Evolutionary conservation across 2,329 filamentous ascomycete species (phyloP).

Genomic region (Paecilomyces fulvus): DNA sequence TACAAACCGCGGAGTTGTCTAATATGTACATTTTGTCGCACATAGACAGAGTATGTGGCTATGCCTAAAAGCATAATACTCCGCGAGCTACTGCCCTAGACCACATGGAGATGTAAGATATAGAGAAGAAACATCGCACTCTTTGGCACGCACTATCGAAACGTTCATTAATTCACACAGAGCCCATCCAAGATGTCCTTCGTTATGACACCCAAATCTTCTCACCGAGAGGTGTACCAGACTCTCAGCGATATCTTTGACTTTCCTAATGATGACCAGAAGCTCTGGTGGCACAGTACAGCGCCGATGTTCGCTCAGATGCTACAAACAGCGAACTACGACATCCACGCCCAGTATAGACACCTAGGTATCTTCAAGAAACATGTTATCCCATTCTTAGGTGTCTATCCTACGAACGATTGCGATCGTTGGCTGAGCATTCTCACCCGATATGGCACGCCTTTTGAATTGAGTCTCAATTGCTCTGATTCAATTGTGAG

Average conservation of each 20-base stretch:
- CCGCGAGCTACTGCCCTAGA: no score
- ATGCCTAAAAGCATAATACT: no score
- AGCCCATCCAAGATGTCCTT: no score
- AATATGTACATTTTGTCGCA: no score
- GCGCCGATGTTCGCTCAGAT: conserved; percentile 10
- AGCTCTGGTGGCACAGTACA: conserved; percentile 14
- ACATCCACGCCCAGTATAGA: conserved; percentile 10
- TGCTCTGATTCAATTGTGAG: conserved; percentile 6
- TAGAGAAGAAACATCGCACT: no score
- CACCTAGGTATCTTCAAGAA: conserved; percentile 8
- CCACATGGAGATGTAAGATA: no score
- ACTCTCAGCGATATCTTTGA: neutral
- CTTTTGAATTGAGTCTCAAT: conserved; percentile 11
- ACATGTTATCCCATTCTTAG: conserved; percentile 11
- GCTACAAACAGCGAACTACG: conserved; percentile 9
- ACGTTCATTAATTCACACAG: no score
- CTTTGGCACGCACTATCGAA: no score
- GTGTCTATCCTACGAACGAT: conserved; percentile 6
- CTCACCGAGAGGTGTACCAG: no score
- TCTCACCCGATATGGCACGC: conserved; percentile 8
- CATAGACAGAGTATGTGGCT: no score
- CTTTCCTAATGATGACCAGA: conserved; percentile 4
- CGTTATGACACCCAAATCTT: no score
- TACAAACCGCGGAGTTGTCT: no score
- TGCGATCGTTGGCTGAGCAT: conserved; percentile 7